Base-by-base conservation (phyloP, 768 basidiomycete species). In the Coprinopsis sp. region DNA sequence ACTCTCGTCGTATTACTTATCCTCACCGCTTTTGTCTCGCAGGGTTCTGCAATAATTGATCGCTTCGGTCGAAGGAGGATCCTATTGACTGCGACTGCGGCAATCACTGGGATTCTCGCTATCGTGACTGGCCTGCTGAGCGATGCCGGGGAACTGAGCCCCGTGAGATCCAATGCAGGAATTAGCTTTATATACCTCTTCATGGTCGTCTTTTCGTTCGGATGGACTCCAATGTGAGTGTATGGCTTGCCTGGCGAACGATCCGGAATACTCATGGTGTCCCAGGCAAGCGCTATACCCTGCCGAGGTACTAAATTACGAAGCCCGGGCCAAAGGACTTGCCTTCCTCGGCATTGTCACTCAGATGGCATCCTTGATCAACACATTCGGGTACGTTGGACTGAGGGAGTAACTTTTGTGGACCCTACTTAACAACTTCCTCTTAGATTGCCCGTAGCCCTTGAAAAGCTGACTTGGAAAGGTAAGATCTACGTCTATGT, bases 191-290 rank as follows among this genome's bases (percentile, higher is more conserved):
- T 74, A 18, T 74, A 68, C 54, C 53, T 75, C 44, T 75, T 75
- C 60, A 73, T 72, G 72, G 72, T 75, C 7, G 64, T 74, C 25
- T 80, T 71, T 57, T 76, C 74, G 4, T 74, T 76, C 52, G 77
- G 77, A 37, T 78, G 72, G 72, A 80, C 78, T 2, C 72, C 77
- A 1, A 75, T 80, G 74, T 72, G 47, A 48, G 69, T 55, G 3
- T 4, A 13, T n/a, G 11, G 34, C 18, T 7, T 37, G 11, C 11
- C 8, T 7, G 18, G 7, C 34, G 11, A 37, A 37, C 7, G 19
- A 37, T 11, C 6, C 1, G 13, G 6, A 8, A n/a, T 28, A 13
- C n/a, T 31, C 27, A 22, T 30, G 33, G 12, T 37, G 33, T 40
- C 47, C 10, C 34, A 71, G 70, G 64, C 77, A 80, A 68, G 75